A percentile compares a stretch with the other conserved stretches of the same genome.
Evolutionary conservation across 257 asterid species (phyloP).

Genomic region (Solanum medicagineum): DNA sequence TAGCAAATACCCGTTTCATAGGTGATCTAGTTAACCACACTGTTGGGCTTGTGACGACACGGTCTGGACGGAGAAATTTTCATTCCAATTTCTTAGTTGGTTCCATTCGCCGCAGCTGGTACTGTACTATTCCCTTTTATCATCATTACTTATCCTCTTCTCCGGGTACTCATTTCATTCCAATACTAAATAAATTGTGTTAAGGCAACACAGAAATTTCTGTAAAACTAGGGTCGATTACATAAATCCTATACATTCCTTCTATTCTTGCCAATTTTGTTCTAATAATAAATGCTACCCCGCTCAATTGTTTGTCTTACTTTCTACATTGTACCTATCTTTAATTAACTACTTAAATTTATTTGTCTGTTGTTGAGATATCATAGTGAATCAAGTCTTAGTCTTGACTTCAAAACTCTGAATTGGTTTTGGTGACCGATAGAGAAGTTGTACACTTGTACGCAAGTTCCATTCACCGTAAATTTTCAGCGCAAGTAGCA

Average conservation of each 20-base stretch:
- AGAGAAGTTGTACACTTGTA: neutral
- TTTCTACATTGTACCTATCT: neutral
- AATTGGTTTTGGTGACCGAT: neutral
- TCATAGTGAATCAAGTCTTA: neutral
- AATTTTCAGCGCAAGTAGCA: neutral
- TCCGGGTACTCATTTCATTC: neutral
- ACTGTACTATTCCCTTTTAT: neutral
- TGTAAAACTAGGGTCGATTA: neutral
- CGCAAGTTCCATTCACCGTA: neutral
- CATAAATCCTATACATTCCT: neutral
- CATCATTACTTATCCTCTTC: neutral
- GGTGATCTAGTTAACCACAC: neutral
- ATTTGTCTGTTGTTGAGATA: neutral
- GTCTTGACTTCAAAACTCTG: neutral
- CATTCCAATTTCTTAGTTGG: neutral
- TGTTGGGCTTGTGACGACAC: neutral
- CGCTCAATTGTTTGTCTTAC: neutral
- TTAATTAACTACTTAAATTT: neutral
- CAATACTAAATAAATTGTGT: neutral
- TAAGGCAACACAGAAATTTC: neutral
- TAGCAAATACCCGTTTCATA: neutral
- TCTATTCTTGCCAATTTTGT: neutral
- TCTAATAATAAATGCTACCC: neutral
- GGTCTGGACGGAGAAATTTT: neutral
- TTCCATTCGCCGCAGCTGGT: neutral